Conservation (phyloP, 768 basidiomycete genomes). For the Amanita molliuscula region DNA sequence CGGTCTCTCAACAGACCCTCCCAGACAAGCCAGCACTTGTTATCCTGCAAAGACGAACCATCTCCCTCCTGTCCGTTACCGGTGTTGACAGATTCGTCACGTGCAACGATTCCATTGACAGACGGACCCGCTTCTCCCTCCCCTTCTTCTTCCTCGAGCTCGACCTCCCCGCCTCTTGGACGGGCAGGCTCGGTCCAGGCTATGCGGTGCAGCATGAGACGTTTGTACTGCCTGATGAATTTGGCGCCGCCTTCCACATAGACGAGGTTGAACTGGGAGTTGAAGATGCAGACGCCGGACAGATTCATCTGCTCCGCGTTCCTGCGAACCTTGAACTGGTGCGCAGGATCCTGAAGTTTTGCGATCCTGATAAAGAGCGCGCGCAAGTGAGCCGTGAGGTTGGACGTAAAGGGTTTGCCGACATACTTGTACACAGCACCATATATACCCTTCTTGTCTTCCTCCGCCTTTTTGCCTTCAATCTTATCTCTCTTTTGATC, state of each 20-base stretch:
- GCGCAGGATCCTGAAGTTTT: slow-evolving; percentile 81
- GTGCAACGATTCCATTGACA: neutral
- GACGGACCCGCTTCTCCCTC: slow-evolving; percentile 12
- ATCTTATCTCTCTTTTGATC: slow-evolving; percentile 84
- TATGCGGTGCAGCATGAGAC: slow-evolving; percentile 79
- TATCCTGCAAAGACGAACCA: slow-evolving; percentile 62
- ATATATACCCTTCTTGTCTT: slow-evolving; percentile 75
- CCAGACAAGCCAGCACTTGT: slow-evolving; percentile 88
- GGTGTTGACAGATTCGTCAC: slow-evolving; percentile 13
- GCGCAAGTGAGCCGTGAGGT: neutral
- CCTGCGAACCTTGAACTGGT: slow-evolving; percentile 93
- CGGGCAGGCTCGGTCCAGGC: slow-evolving; percentile 91
- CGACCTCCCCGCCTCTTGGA: slow-evolving; percentile 63
- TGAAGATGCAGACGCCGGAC: slow-evolving; percentile 85
- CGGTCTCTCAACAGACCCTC: slow-evolving; percentile 83
- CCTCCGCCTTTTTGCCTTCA: slow-evolving; percentile 76
- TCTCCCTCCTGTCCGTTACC: slow-evolving; percentile 22
- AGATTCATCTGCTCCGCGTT: slow-evolving; percentile 90
- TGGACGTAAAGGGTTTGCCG: neutral
- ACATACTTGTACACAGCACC: slow-evolving; percentile 90
- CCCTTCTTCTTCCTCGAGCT: slow-evolving; percentile 39
- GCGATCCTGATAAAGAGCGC: slow-evolving; percentile 51
- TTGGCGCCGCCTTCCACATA: slow-evolving; percentile 90
- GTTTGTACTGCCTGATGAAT: slow-evolving; percentile 78
- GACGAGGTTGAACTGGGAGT: slow-evolving; percentile 81